Evolutionary conservation across 306 rosid species (phyloP).

Genomic region (Pyrus communis): DNA sequence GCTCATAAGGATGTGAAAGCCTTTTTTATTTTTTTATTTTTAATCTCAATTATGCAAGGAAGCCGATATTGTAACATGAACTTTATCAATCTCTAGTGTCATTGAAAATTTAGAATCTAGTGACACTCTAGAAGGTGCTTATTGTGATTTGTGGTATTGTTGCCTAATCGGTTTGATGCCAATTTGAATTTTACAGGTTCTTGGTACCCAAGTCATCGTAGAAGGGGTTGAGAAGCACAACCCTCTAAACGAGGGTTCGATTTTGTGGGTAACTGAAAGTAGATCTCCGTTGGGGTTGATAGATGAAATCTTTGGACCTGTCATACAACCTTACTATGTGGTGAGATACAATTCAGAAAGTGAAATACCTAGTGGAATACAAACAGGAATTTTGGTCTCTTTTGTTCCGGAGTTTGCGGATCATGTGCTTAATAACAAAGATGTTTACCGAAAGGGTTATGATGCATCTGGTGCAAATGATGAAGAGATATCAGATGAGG

Average conservation of each 20-base stretch:
- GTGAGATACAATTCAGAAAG: constrained; percentile 77
- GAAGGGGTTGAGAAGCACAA: constrained; percentile 81
- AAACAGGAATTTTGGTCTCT: constrained; percentile 50
- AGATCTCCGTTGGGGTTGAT: constrained; percentile 64
- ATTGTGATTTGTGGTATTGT: background rate
- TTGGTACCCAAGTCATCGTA: constrained; percentile 69
- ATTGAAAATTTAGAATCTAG: constrained; percentile 1
- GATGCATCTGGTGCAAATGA: constrained; percentile 87
- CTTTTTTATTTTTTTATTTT: background rate
- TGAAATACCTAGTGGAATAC: constrained; percentile 60
- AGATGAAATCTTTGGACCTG: constrained; percentile 96
- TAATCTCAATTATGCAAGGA: background rate
- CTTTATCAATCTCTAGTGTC: background rate
- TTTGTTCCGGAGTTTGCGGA: constrained; percentile 72
- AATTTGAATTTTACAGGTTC: constrained; percentile 36
- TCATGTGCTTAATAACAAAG: constrained; percentile 64
- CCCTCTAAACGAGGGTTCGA: constrained; percentile 81
- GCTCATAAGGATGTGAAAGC: constrained; percentile 6
- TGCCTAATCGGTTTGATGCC: constrained; percentile 9
- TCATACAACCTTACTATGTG: constrained; percentile 67
- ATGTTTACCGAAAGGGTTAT: constrained; percentile 75
- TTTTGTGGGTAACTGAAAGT: constrained; percentile 77
- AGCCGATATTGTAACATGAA: background rate
- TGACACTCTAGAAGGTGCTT: background rate
- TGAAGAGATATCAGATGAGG: constrained; percentile 68